Percentiles rank a stretch among this genome's conserved stretches.
phyloP scores from a whole-genome alignment of 805 yeast species.

The Zygoascus bituminiphila region DNA sequence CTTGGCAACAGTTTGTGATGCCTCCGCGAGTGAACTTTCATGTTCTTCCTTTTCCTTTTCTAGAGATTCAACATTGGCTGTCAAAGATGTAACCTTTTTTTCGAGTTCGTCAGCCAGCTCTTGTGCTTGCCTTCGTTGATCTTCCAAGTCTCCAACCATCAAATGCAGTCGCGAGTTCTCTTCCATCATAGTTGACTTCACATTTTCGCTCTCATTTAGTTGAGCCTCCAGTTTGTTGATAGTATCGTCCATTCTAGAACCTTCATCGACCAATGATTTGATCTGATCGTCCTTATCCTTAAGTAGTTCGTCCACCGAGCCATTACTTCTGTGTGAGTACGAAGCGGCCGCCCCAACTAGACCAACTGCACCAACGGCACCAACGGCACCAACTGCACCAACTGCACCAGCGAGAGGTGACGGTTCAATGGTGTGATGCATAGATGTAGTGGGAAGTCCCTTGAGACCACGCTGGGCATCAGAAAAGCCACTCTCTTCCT shows the following conservation, averaged over 20 bases:
- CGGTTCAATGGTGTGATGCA: slow-evolving; percentile 4
- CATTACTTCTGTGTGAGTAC: not conserved
- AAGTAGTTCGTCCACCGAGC: not conserved
- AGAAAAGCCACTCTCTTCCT: not conserved
- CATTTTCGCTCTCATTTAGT: slow-evolving; percentile 21
- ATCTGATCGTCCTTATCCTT: slow-evolving; percentile 34
- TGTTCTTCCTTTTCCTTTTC: not conserved
- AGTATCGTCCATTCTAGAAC: slow-evolving; percentile 40
- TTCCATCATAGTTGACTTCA: slow-evolving; percentile 19
- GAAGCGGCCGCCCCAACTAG: not conserved
- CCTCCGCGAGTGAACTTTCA: not conserved
- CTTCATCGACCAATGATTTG: slow-evolving; percentile 38
- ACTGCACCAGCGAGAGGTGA: not conserved
- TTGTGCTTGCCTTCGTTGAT: slow-evolving; percentile 10
- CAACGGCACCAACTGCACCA: not conserved
- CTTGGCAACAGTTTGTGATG: not conserved
- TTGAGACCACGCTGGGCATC: slow-evolving; percentile 1
- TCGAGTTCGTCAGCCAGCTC: slow-evolving; percentile 1
- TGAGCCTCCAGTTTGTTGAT: slow-evolving; percentile 23
- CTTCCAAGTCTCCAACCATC: slow-evolving; percentile 20
- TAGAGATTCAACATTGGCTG: not conserved
- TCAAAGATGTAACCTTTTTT: not conserved
- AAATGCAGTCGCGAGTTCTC: slow-evolving; percentile 26
- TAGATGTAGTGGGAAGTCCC: not conserved
- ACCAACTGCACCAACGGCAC: not conserved